Base-by-base conservation (phyloP, 1,284 basidiomycete species). In the Ceratobasidium sp. region DNA sequence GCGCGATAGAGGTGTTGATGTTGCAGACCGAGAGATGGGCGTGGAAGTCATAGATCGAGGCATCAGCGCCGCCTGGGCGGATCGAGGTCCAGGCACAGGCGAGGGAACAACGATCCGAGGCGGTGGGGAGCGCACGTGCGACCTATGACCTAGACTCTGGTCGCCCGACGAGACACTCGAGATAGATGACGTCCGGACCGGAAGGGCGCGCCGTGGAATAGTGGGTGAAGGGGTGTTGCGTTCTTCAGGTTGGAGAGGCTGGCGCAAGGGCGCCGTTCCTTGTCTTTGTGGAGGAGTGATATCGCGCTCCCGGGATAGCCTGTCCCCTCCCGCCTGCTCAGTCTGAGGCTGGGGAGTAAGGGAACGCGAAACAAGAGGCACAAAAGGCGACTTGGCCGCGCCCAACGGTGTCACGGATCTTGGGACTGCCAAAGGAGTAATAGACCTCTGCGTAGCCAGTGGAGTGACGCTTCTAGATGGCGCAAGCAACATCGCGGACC, bases 161-260 rank as follows among this genome's bases (percentile, higher is more conserved):
- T 69, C 64, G n/a, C 36, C 33, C 23, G 64, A 58, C 21, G 64
- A 69, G 21, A 51, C 38, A 25, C 64, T 66, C 46, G 63, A 66
- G n/a, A 66, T 54, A 5, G 63, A 66, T 16, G 63, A 66, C 23
- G 63, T 42, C 36, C 63, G 63, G n/a, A 21, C 21, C 28, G 63
- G 63, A n/a, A 66, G 49, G 16, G 30, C 40, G 33, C 48, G 44
- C 28, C 63, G 63, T 14, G 63, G 36, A 28, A 66, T 18, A 23
- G 46, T 48, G n/a, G 63, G 63, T 36, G 63, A 53, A n/a, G 63
- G 63, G 12, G 63, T 23, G 48, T 66, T 54, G 9, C 63, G 63
- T 23, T 25, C 46, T 40, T 53, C 30, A 23, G 25, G 33, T 23
- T 63, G 61, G 2, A n/a, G 44, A 12, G 18, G 44, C 14, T 49